These are phyloP conservation scores for Blastosporella zonata DNA, from an alignment of 1,284 basidiomycete species.

Conservation along the genomic window DNA sequence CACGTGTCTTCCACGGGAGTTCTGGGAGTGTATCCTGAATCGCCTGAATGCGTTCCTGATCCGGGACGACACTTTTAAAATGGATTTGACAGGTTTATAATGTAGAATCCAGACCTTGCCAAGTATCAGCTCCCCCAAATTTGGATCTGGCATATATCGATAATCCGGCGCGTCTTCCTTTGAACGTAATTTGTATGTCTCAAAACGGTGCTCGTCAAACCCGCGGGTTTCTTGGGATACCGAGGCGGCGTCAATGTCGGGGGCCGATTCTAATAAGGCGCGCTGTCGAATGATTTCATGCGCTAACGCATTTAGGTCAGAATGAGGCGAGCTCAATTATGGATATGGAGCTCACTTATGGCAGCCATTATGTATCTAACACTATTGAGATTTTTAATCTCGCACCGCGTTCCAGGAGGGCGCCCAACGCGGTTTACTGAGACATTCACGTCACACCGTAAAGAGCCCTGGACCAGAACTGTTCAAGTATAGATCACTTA, in stretches of 20 bases:
- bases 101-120: constrained; percentile 40
- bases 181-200: constrained; percentile 80
- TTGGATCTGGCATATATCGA: constrained; percentile 97
- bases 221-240: constrained; percentile 89
- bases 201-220: constrained; percentile 79
- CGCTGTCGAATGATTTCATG: constrained; percentile 77
- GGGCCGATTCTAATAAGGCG: constrained; percentile 44
- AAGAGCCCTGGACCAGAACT: constrained; percentile 64
- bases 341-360: constrained; percentile 58
- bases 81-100: not conserved
- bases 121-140: constrained; percentile 79
- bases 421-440: constrained; percentile 74
- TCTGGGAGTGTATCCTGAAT: constrained; percentile 70
- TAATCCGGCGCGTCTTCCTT: constrained; percentile 97
- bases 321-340: constrained; percentile 3
- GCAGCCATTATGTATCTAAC: constrained; percentile 85
- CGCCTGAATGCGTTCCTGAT: constrained; percentile 57
- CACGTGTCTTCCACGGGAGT: constrained; percentile 68
- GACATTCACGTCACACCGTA: constrained; percentile 95
- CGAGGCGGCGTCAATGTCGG: constrained; percentile 21
- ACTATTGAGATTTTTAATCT: constrained; percentile 97
- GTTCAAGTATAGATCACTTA: not conserved
- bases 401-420: constrained; percentile 82
- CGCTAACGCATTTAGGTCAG: constrained; percentile 24
- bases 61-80: not conserved